Percentiles rank a stretch among this genome's conserved stretches.
phyloP scores from a whole-genome alignment of 768 basidiomycete species.

The Mycena floridula region DNA sequence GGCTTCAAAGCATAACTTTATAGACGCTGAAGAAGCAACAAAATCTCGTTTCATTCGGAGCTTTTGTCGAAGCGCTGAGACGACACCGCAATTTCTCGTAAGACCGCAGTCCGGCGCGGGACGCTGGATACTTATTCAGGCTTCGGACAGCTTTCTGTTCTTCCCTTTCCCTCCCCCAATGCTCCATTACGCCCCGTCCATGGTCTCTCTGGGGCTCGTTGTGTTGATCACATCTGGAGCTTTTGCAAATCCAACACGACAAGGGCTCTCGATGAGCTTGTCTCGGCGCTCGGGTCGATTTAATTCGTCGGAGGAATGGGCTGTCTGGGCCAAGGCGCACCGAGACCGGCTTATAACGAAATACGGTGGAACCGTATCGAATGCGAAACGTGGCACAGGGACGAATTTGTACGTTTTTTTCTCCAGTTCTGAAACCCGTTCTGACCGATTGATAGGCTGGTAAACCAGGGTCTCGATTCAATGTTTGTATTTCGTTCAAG shows the following conservation, averaged over 20 bases:
- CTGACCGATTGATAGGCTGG: conserved; percentile 34
- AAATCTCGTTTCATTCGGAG: too few relatives aligned
- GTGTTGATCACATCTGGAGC: too few relatives aligned
- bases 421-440: background rate
- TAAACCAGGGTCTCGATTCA: conserved; percentile 61
- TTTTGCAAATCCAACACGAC: conserved; percentile 10
- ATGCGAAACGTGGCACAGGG: conserved; percentile 33
- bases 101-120: too few relatives aligned
- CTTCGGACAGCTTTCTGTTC: too few relatives aligned
- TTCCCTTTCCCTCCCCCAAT: too few relatives aligned
- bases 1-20: too few relatives aligned
- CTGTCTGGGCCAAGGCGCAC: conserved; percentile 47
- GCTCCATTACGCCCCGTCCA: too few relatives aligned
- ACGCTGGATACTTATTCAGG: too few relatives aligned
- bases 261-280: conserved; percentile 22
- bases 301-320: conserved; percentile 40
- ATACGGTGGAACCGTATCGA: conserved; percentile 29
- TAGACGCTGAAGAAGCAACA: too few relatives aligned
- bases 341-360: conserved; percentile 36
- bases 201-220: too few relatives aligned
- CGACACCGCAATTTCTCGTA: too few relatives aligned
- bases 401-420: conserved; percentile 43
- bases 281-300: conserved; percentile 19
- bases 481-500: conserved; percentile 31
- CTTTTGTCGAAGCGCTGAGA: too few relatives aligned